phyloP scores from a whole-genome alignment of 1,139 yeast species.

The Candida labiduridarum region DNA sequence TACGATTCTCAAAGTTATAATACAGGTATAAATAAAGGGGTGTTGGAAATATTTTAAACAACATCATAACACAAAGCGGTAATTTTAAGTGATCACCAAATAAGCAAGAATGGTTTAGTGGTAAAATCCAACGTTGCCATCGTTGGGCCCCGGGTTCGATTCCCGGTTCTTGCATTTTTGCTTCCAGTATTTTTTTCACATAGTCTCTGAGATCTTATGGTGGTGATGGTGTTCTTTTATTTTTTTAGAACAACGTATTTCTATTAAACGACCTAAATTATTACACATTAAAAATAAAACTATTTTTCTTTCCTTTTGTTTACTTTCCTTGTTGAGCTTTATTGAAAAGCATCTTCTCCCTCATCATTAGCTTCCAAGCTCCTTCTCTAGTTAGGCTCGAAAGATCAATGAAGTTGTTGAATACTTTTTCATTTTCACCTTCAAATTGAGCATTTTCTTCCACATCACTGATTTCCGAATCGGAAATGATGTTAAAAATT shows the following conservation, averaged over 20 bases:
- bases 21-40: too few species aligned
- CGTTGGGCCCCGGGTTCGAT: constrained; percentile 24
- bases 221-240: too few species aligned
- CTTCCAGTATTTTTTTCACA: background rate
- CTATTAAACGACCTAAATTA: background rate
- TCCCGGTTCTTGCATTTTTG: constrained; percentile 21
- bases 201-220: background rate
- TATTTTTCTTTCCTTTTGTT: background rate
- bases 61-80: too few species aligned
- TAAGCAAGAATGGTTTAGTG: constrained; percentile 19
- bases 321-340: background rate
- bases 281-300: background rate
- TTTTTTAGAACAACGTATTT: background rate
- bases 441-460: constrained; percentile 1
- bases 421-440: constrained; percentile 3
- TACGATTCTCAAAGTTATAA: too few species aligned
- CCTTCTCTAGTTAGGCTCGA: background rate
- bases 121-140: constrained; percentile 23
- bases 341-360: background rate
- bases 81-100: background rate
- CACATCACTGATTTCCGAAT: constrained; percentile 2
- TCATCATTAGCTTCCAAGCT: background rate
- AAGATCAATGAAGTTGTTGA: background rate
- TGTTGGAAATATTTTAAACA: too few species aligned
- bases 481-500: background rate